phyloP scores from a whole-genome alignment of 805 yeast genomes.

The Millerozyma acaciae region DNA sequence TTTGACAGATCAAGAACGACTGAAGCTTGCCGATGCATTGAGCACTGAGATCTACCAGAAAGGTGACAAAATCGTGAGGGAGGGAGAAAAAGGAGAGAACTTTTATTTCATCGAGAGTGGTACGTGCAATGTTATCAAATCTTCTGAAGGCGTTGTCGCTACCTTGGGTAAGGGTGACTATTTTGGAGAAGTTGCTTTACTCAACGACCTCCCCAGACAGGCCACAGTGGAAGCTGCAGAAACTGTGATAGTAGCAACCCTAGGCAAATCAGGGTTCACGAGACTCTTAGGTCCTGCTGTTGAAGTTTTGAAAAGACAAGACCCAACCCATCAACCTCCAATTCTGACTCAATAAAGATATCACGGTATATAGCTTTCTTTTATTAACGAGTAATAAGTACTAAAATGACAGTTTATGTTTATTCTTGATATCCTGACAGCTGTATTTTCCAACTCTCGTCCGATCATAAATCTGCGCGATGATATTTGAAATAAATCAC shows the following conservation, averaged over 20 bases:
- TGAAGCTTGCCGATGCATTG: slow-evolving; percentile 91
- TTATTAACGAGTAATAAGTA: too few species aligned
- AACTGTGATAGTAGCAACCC: slow-evolving; percentile 80
- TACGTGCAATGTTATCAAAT: slow-evolving; percentile 67
- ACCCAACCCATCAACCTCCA: slow-evolving; percentile 54
- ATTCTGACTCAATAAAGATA: neutral
- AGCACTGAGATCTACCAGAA: slow-evolving; percentile 67
- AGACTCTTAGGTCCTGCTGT: slow-evolving; percentile 93
- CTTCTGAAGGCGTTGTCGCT: slow-evolving; percentile 57
- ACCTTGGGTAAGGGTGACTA: slow-evolving; percentile 77
- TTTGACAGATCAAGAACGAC: slow-evolving; percentile 75
- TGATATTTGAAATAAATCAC: too few species aligned
- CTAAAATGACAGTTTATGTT: too few species aligned
- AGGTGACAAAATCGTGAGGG: slow-evolving; percentile 72
- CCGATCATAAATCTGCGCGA: too few species aligned
- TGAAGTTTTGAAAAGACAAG: slow-evolving; percentile 79
- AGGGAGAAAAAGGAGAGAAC: slow-evolving; percentile 67
- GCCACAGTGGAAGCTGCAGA: slow-evolving; percentile 84
- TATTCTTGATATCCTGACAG: too few species aligned
- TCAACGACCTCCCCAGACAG: slow-evolving; percentile 89
- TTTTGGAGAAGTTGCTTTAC: slow-evolving; percentile 93
- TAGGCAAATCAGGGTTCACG: slow-evolving; percentile 90
- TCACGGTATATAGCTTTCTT: too few species aligned
- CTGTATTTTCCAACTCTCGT: too few species aligned
- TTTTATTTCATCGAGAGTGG: slow-evolving; percentile 62